These are phyloP conservation scores for Fusarium armeniacum DNA, from an alignment of 2,329 filamentous ascomycete genomes.

Conservation along the genomic window DNA sequence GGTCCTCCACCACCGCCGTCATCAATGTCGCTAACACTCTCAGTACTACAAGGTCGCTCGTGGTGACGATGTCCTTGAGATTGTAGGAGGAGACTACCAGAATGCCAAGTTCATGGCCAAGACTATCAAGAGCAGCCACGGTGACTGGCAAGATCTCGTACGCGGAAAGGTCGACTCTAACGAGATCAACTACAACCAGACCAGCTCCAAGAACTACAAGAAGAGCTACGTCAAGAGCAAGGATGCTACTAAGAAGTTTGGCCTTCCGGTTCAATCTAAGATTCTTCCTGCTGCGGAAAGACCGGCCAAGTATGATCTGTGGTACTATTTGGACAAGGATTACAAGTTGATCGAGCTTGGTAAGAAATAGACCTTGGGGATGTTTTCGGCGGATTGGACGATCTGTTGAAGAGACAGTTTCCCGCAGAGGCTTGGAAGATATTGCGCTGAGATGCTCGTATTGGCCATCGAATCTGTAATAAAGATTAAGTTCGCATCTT, in stretches of 20 bases:
- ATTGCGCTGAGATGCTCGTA: too few species aligned
- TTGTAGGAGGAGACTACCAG: constrained; percentile 56
- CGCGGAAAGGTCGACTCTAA: constrained; percentile 54
- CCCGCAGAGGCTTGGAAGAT: too few species aligned
- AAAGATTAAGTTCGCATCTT: too few species aligned
- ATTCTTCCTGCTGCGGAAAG: constrained; percentile 50
- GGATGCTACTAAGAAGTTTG: constrained; percentile 52
- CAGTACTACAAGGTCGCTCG: constrained; percentile 60
- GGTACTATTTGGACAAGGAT: constrained; percentile 57
- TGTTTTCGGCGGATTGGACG: constrained; percentile 6
- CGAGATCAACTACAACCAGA: constrained; percentile 60
- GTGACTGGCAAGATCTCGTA: constrained; percentile 58
- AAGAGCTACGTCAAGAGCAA: constrained; percentile 54
- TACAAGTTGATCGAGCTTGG: constrained; percentile 52
- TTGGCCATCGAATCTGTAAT: too few species aligned
- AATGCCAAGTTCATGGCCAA: constrained; percentile 52
- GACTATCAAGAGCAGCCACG: constrained; percentile 56
- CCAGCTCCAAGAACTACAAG: constrained; percentile 50
- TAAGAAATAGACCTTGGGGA: constrained; percentile 56
- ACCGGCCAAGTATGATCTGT: constrained; percentile 54
- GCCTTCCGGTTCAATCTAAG: constrained; percentile 51
- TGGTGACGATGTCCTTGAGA: constrained; percentile 55
- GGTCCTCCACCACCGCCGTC: not conserved
- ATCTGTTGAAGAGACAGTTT: too few species aligned
- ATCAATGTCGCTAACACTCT: not conserved